Base-by-base conservation (phyloP, 2,329 filamentous ascomycete species). In the Myrmaecium sp. region DNA sequence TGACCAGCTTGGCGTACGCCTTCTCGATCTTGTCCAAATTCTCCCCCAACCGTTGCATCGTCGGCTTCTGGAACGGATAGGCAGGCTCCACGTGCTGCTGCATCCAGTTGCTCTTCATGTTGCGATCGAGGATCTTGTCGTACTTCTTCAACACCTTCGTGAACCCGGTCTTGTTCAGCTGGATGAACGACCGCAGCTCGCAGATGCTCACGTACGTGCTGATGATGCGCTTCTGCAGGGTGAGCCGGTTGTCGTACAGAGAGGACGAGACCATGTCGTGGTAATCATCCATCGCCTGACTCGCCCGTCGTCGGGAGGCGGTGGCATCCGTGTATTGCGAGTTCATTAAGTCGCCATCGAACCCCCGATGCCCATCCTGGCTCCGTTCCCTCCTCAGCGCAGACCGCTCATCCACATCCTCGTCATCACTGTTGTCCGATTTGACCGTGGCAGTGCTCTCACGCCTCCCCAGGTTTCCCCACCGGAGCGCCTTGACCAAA, bases 71-170 rank as follows among this genome's bases (percentile, higher is more conserved):
- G 55, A 98, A 98, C 1, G 83, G 77, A 41, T 89, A 80, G 1
- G 84, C 78, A 1, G 73, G 62, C 31, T 79, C 70, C 28, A 98
- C 82, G 18, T 68, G 63, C 17, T 69, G 57, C 30, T 69, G 64
- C 51, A 94, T 71, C 49, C 93, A 98, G 23, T 64, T 59, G 9
- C 68, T 60, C 37, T 86, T 83, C 29, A 95, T 60, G 40, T 74
- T 74, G 36, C 75, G 74, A 51, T 94, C 77, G 31, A 93, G 57
- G 30, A 79, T 95, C 61, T 98, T 98, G 63, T 98, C 89, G 45
- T 89, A 98, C 53, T 98, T 98, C 57, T 98, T 98, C 38, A 95
- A 58, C 1, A 92, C 84, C 55, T 98, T 98, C 43, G 75, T 71
- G 55, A 98, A 98, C 8, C 89, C 89, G 0, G 89, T 98, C 54